These are phyloP conservation scores for Capsicum chinense DNA, from an alignment of 257 asterid genomes.

Conservation along the genomic window DNA sequence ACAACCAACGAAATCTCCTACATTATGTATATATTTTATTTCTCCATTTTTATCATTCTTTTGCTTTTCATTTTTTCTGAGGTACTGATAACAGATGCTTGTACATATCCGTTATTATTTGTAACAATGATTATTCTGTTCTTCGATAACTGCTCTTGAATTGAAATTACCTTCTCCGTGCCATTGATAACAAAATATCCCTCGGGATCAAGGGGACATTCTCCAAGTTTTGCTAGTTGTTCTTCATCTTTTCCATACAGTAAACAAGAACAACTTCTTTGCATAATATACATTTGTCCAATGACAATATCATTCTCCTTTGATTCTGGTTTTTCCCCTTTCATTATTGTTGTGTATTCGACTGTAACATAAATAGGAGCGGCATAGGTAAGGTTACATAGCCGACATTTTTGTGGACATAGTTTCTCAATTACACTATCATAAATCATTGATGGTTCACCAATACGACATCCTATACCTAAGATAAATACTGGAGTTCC, in stretches of 20 bases:
- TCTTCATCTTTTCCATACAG: constrained; percentile 85
- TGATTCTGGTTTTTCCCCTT: constrained; percentile 30
- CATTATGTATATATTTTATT: constrained; percentile 73
- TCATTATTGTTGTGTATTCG: constrained; percentile 50
- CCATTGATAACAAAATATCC: constrained; percentile 91
- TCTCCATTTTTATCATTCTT: constrained; percentile 85
- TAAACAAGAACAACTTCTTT: constrained; percentile 71
- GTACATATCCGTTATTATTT: constrained; percentile 90
- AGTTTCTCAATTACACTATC: constrained; percentile 53
- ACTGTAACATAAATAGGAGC: constrained; percentile 77
- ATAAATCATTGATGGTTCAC: constrained; percentile 52
- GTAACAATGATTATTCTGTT: constrained; percentile 90
- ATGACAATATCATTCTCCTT: constrained; percentile 54
- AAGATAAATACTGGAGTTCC: constrained; percentile 51
- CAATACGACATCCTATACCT: constrained; percentile 36
- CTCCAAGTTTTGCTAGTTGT: constrained; percentile 84
- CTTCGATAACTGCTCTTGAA: constrained; percentile 96
- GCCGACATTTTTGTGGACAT: constrained; percentile 75
- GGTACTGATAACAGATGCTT: constrained; percentile 94
- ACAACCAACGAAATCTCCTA: neutral
- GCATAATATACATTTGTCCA: constrained; percentile 93
- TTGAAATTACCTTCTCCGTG: constrained; percentile 91
- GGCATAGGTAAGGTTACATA: constrained; percentile 80
- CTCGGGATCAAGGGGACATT: constrained; percentile 98
- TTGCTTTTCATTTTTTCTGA: constrained; percentile 75